Base-by-base conservation (phyloP, 441 rosid species). In the Adansonia gregorii region DNA sequence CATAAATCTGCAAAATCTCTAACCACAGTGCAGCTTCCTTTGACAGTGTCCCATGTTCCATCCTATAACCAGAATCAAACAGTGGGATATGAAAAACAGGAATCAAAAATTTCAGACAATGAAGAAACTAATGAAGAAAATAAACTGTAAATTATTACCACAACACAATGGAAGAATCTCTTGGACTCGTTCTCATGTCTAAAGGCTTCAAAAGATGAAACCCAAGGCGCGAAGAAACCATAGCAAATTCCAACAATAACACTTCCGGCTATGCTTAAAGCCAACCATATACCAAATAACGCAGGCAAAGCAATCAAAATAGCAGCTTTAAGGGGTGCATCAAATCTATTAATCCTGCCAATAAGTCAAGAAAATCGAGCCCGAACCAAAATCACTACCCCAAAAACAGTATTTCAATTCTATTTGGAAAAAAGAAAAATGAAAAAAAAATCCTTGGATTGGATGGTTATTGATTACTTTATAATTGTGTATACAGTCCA, bases 151-250 rank as follows among this genome's bases (percentile, higher is more conserved):
- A 24, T 24, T 24, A 67, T 64, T 88, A 91, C 94, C 92, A 89
- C 92, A 72, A 92, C 27, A 77, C 89, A 88, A 72, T 89, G 97
- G 76, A 83, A 79, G 81, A 90, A 82, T 79, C 86, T 92, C 82
- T 86, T 88, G 83, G 83, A 88, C 69, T 78, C 87, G 79, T 87
- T 66, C 69, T 85, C 86, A 60, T 83, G 87, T 84, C 96, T 84
- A 64, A 93, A 95, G 75, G 98, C 98, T 78, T 95, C 91, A 73
- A 95, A 93, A 82, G 98, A 84, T 61, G 92, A 89, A 80, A 93
- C 82, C 96, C 97, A 92, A 58, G 96, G 96, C 46, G 93, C 82
- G 81, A 95, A 88, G 84, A 90, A 93, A 3, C 98, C 96, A 83
- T 91, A 92, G 20, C 94, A 94, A 71, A 91, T 52, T 63, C 96